Base-by-base conservation (phyloP, 805 yeast genomes). In the Metschnikowia colocasiae region DNA sequence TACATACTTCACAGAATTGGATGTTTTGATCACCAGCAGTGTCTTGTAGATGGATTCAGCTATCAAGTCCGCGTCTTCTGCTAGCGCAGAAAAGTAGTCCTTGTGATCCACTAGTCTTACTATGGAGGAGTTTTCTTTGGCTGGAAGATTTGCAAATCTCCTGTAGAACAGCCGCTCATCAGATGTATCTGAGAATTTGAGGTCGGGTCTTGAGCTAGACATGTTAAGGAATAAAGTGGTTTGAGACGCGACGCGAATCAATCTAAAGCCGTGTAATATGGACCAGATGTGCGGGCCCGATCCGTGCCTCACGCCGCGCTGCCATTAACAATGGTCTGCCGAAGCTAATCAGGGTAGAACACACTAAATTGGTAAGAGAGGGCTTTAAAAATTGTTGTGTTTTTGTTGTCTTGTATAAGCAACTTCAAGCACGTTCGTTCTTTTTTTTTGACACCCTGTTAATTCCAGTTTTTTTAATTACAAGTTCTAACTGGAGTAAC, bases 41-140 rank as follows among this genome's bases (percentile, higher is more conserved):
- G 98, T 89, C 55, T 85, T 86, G 68, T 88, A 92, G 29, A 94
- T 82, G 46, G 76, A 71, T 53, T 90, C 95, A 3, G 97, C 97
- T 25, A 89, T 86, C 47, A 81, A 75, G 37, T 75, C 74, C 3
- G 98, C 97, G 63, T 92, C 96, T 3, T 78, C 80, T 39, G 76
- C 79, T 18, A 89, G 73, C 1, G 81, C 83, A 2, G 87, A 81
- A 65, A 83, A 94, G 63, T 87, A 90, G 50, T 88, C 96, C 38
- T 83, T 83, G 60, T 72, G 76, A 61, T 90, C 96, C 38, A 86
- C 84, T n/a, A 89, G 69, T 37, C 97, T 76, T 19, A 92, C 59
- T 0, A 83, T 75, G 34, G 73, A 68, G 18, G 58, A 40, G 1
- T 68, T 61, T 6, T 76, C 75, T 47, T 78, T 77, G 1, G 73